Base-by-base conservation (phyloP, 2,329 filamentous ascomycete species). In the Apiospora marii region DNA sequence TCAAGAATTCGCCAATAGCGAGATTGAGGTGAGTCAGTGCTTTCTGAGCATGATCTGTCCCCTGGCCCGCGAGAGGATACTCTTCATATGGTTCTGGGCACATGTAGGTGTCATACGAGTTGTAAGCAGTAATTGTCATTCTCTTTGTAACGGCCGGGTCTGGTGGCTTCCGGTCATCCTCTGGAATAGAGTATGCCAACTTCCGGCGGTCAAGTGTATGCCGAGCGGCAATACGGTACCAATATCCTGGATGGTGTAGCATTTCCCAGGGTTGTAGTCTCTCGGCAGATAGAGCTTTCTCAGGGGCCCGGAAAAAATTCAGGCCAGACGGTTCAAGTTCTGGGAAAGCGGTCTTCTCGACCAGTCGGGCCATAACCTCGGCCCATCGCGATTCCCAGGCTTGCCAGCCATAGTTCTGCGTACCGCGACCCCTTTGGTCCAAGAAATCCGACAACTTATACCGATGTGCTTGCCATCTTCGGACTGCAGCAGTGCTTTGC, bases 321-420 rank as follows among this genome's bases (percentile, higher is more conserved):
- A 79, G 79, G 1, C 83, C 84, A 2, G 82, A 81, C 0, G 86
- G 83, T 1, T 82, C 82, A 24, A 91, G 82, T 46, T 87, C 87
- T 3, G 84, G 83, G 16, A 91, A 83, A 27, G 86, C 84, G 37
- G 86, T 83, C 74, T 85, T 88, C 74, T 90, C 86, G 24, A 92
- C 86, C 74, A 92, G 79, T 64, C 89, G 85, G 2, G 89, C 90
- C 90, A 92, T 92, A 16, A 90, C 83, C 30, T 84, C 84, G 22
- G 89, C 87, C 90, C 90, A 92, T 72, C 93, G 89, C 53, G 94
- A 91, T 83, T 98, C 93, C 95, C 96, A 99, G 1, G 96, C 95
- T 78, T 94, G 90, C 94, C 95, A 98, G 7, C 94, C 94, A 81
- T 98, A 98, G 76, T 94, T 97, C 44, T 91, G 90, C 3, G 94